These are phyloP conservation scores for Rhizophora mangle DNA, from an alignment of 345 rosid genomes.

Conservation along the genomic window DNA sequence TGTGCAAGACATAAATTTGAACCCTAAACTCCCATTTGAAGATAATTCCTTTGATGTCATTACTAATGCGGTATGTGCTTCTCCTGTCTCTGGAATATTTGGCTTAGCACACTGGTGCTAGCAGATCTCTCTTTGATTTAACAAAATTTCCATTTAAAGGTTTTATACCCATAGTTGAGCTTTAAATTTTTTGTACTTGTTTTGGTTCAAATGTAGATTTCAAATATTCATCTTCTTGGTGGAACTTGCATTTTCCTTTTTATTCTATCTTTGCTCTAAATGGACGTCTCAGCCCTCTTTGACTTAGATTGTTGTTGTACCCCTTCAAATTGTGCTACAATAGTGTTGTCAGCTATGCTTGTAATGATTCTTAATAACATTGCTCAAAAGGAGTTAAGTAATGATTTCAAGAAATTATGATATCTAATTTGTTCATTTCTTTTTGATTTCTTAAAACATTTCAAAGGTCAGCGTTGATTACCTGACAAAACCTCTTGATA, in stretches of 20 bases:
- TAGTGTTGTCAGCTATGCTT: too few relatives aligned
- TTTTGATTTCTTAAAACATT: neutral
- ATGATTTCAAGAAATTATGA: neutral
- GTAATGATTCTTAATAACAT: too few relatives aligned
- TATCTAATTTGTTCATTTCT: neutral
- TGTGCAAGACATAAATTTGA: slow-evolving; percentile 78
- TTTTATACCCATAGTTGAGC: neutral
- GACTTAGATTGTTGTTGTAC: too few relatives aligned
- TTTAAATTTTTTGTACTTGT: neutral
- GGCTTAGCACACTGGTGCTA: neutral
- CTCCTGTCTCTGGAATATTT: neutral
- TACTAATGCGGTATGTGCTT: slow-evolving; percentile 71
- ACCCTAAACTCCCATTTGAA: slow-evolving; percentile 80
- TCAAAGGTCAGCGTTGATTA: slow-evolving; percentile 87
- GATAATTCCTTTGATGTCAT: slow-evolving; percentile 81
- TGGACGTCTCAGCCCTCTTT: neutral
- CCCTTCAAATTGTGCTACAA: too few relatives aligned
- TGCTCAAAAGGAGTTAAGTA: too few relatives aligned
- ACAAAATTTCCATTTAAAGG: neutral
- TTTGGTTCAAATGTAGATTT: too few relatives aligned
- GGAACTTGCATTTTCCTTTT: too few relatives aligned
- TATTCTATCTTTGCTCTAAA: neutral
- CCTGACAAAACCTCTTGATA: slow-evolving; percentile 72
- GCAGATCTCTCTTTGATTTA: neutral
- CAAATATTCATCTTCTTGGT: too few relatives aligned